Evolutionary conservation across 192 early-diverging fungal species (phyloP), one percentile per base, ranked within the genome.

Genomic region (Entomortierella chlamydospora): DNA sequence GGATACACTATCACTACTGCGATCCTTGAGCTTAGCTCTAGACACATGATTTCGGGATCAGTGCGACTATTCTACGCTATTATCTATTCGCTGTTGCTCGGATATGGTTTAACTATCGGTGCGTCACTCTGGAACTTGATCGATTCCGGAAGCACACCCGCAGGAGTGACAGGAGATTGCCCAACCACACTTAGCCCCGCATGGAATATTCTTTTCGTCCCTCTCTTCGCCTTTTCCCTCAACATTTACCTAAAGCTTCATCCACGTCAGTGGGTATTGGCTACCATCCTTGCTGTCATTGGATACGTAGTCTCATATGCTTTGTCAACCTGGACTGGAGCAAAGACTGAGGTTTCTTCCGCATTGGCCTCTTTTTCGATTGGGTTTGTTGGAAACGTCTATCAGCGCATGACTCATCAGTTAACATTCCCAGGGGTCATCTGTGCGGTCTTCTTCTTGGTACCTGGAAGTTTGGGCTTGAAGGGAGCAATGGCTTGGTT

Each of bases 21-120:
- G 31, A 94, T 98, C 61, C 92, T 95, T 34, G 97, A 98, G 59
- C 82, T 98, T 65, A 89, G 91, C n/a, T 95, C 94, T 12, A 85
- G 93, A 28, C 96, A 98, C 73, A 86, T 96, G 82, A 92, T 98
- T 43, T 91, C 93, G 1, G 97, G 97, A 60, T 91, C 93, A 0
- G 95, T 97, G 17, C 88, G 95, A 13, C 83, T 97, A 52, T 90
- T 97, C 49, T 92, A 91, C 64, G 89, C 94, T 28, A 82, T 98
- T 25, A 90, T 95, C 25, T 92, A 89, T 28, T 93, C 93, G 33
- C 88, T 95, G 61, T 74, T 94, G 45, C 83, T 94, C 31, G 93
- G 93, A 39, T 95, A 90, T 62, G 94, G 93, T 42, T 72, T 93
- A 45, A 88, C 90, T 5, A 88, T 92, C 26, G 91, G 91, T 10